phyloP scores from a whole-genome alignment of 345 rosid species.

The Dipteronia sinensis region DNA sequence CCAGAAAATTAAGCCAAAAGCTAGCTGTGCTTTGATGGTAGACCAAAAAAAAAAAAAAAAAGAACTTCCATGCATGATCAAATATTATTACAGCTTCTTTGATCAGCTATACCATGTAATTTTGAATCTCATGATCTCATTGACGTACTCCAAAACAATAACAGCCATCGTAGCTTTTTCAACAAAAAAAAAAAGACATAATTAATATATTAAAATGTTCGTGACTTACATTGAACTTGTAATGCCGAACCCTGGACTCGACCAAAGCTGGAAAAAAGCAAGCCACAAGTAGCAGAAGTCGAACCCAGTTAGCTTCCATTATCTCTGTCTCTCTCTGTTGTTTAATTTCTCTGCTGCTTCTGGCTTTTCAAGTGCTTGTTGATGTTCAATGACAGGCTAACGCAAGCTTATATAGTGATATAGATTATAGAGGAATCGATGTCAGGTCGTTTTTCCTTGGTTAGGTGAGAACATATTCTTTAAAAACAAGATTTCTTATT shows the following conservation, averaged over 20 bases:
- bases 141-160: neutral
- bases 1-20: neutral
- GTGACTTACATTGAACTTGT: slow-evolving; percentile 72
- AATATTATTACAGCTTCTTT: neutral
- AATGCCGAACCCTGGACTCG: slow-evolving; percentile 59
- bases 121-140: neutral
- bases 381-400: slow-evolving; percentile 38
- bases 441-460: slow-evolving; percentile 60
- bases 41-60: neutral
- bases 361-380: slow-evolving; percentile 1
- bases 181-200: neutral
- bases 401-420: slow-evolving; percentile 45
- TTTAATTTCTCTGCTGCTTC: slow-evolving; percentile 11
- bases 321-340: slow-evolving; percentile 6
- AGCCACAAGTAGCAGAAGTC: slow-evolving; percentile 43
- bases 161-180: neutral
- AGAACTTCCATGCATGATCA: neutral
- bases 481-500: slow-evolving; percentile 40
- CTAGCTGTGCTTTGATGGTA: neutral
- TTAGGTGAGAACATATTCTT: slow-evolving; percentile 64
- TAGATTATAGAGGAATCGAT: slow-evolving; percentile 28
- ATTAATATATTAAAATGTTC: too few relatives aligned
- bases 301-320: slow-evolving; percentile 39
- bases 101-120: neutral
- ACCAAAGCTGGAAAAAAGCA: slow-evolving; percentile 50